Conservation (phyloP, 2,329 filamentous ascomycete species). For the Tolypocladium tundrense region DNA sequence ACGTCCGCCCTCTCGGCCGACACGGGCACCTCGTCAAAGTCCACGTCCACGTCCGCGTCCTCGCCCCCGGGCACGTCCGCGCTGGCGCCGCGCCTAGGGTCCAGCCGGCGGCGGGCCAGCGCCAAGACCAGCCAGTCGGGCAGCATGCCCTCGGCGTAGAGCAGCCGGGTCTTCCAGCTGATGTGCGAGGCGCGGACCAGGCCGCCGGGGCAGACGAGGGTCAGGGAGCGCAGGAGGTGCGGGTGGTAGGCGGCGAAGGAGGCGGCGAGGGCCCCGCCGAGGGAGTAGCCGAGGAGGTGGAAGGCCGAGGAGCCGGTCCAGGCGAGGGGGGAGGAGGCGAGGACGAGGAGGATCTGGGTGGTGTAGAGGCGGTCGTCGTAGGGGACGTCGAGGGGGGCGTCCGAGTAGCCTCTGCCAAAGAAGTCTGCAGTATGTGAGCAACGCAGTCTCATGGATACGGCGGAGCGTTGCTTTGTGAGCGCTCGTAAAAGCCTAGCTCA, state of each 20-base stretch:
- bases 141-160: constrained; percentile 51
- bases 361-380: constrained; percentile 57
- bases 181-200: constrained; percentile 56
- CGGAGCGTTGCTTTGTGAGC: background rate
- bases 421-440: constrained; percentile 39
- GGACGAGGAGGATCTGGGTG: constrained; percentile 52
- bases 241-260: constrained; percentile 63
- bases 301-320: constrained; percentile 51
- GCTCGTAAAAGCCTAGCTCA: background rate
- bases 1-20: constrained; percentile 39
- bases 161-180: constrained; percentile 46
- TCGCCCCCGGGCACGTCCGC: constrained; percentile 28
- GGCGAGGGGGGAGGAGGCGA: constrained; percentile 50
- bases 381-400: constrained; percentile 48
- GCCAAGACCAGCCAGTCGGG: constrained; percentile 47
- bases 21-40: constrained; percentile 39
- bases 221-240: constrained; percentile 49
- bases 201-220: constrained; percentile 59
- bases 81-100: constrained; percentile 25
- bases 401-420: constrained; percentile 69
- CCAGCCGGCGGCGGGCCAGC: constrained; percentile 40
- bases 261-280: constrained; percentile 65
- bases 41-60: constrained; percentile 26
- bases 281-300: constrained; percentile 66
- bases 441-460: background rate